Conservation (phyloP, 2,329 filamentous ascomycete species). For the Neopestalotiopsis sp. region DNA sequence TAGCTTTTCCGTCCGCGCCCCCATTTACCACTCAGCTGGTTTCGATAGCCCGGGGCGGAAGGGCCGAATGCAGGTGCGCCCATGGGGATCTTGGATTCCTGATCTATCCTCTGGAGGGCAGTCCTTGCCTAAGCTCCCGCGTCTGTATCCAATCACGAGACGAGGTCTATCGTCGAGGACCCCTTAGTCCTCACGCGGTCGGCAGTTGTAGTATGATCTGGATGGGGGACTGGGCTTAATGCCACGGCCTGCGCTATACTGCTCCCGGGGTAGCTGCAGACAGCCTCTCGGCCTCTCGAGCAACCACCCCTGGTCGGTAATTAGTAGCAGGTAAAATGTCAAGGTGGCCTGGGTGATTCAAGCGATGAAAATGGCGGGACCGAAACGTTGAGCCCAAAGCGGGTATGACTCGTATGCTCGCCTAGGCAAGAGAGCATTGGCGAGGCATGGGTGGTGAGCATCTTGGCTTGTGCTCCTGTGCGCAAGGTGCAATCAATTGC, state of each 20-base stretch:
- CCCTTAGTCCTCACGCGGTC: background rate
- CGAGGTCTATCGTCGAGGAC: background rate
- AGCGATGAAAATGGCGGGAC: constrained; percentile 18
- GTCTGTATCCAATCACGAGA: background rate
- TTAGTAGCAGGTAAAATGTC: background rate
- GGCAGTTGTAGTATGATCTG: constrained; percentile 12
- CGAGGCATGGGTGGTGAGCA: background rate
- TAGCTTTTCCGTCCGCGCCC: background rate
- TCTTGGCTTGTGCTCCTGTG: background rate
- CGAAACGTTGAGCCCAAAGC: background rate
- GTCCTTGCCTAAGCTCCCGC: background rate
- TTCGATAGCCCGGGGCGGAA: constrained; percentile 7
- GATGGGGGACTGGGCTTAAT: background rate
- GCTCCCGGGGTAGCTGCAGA: background rate
- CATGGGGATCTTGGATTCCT: background rate
- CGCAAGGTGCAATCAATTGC: background rate
- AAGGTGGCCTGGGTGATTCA: background rate
- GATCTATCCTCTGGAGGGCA: background rate
- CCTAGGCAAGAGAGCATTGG: background rate
- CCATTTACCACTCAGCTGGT: constrained; percentile 16
- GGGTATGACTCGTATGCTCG: constrained; percentile 12
- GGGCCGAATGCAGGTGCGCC: constrained; percentile 14
- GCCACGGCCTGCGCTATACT: background rate
- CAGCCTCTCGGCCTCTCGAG: background rate
- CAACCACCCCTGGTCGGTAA: background rate